phyloP scores from a whole-genome alignment of 345 rosid genomes.

The Bruguiera gymnorhiza region DNA sequence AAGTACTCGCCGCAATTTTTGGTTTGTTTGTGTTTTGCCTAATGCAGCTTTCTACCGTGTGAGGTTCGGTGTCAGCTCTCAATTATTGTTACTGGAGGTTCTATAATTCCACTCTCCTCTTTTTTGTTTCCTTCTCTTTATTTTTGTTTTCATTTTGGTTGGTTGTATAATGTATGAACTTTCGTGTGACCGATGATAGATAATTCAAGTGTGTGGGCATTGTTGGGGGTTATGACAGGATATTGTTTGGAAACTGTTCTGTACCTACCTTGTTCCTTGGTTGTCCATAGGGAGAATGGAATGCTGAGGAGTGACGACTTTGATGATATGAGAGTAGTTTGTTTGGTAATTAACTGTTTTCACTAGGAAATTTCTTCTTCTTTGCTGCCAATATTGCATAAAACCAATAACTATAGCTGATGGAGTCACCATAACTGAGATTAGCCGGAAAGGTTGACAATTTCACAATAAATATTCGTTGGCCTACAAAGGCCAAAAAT shows the following conservation, averaged over 20 bases:
- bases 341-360: too few species aligned
- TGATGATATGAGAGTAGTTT: too few species aligned
- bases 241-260: background rate
- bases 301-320: too few species aligned
- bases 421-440: too few species aligned
- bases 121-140: constrained; percentile 1
- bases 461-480: too few species aligned
- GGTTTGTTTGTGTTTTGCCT: constrained; percentile 25
- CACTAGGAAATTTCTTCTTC: too few species aligned
- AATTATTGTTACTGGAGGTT: constrained; percentile 25
- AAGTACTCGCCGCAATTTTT: constrained; percentile 16
- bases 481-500: too few species aligned
- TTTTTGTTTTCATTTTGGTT: background rate
- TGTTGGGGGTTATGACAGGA: constrained; percentile 13
- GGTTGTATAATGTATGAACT: background rate
- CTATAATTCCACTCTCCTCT: constrained; percentile 7
- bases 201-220: constrained; percentile 14
- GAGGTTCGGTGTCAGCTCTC: constrained; percentile 19
- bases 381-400: too few species aligned
- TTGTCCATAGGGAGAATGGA: background rate
- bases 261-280: too few species aligned
- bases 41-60: constrained; percentile 26
- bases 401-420: too few species aligned
- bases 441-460: too few species aligned
- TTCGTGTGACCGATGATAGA: constrained; percentile 18